These are phyloP conservation scores for Silene uniflora DNA, from an alignment of 148 eudicot genomes.

Conservation along the genomic window DNA sequence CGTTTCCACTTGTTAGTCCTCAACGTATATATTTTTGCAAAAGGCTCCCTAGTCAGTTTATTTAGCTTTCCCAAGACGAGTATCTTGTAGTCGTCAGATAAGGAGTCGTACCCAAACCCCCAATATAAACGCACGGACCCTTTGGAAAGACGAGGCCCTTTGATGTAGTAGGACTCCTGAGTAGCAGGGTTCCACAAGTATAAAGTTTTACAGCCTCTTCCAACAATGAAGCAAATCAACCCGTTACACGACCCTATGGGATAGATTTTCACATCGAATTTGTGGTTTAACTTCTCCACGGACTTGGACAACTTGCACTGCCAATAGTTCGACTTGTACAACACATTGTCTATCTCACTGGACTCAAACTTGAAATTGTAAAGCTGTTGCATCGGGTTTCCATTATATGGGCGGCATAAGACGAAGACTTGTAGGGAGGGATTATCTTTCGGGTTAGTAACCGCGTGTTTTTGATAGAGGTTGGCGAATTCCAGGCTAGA, in stretches of 20 bases:
- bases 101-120: constrained; percentile 3
- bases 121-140: background rate
- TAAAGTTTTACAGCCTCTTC: too few relatives aligned
- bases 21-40: background rate
- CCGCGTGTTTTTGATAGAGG: background rate
- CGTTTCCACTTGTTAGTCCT: background rate
- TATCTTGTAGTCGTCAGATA: background rate
- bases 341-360: background rate
- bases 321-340: background rate
- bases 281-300: background rate
- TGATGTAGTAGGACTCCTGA: background rate
- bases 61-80: background rate
- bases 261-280: background rate
- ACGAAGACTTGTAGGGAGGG: background rate
- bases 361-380: background rate
- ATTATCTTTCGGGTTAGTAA: background rate
- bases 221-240: constrained; percentile 5
- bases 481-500: constrained; percentile 6
- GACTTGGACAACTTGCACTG: background rate
- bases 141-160: background rate
- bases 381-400: too few relatives aligned
- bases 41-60: background rate
- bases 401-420: background rate
- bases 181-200: background rate
- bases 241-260: constrained; percentile 9